Evolutionary conservation across 345 rosid genomes (phyloP).

Genomic region (Ceriops tagal): DNA sequence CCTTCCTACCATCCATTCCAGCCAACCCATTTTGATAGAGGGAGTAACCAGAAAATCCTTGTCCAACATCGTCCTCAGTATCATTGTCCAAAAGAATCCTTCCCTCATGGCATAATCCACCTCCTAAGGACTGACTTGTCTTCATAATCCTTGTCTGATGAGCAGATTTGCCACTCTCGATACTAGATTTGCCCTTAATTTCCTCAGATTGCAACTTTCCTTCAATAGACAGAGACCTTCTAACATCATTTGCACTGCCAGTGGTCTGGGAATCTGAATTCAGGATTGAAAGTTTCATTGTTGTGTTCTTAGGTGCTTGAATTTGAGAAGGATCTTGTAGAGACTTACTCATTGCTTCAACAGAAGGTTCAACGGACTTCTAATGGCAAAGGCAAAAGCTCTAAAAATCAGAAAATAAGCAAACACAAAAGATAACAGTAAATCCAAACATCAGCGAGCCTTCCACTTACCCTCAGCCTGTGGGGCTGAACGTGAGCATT

Average conservation of each 20-base stretch:
- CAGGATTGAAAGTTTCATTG: conserved; percentile 29
- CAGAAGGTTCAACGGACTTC: conserved; percentile 37
- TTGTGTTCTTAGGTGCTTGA: conserved; percentile 27
- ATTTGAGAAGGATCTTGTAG: conserved; percentile 38
- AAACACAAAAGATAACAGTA: conserved; percentile 5
- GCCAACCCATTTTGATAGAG: conserved; percentile 34
- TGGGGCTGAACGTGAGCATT: conserved; percentile 43
- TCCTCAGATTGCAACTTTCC: conserved; percentile 58
- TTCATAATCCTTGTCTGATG: conserved; percentile 36
- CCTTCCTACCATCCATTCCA: conserved; percentile 30
- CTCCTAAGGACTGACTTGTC: conserved; percentile 74
- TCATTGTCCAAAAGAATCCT: conserved; percentile 32
- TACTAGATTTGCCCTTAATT: conserved; percentile 27
- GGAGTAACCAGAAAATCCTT: conserved; percentile 48
- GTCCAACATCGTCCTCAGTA: conserved; percentile 46
- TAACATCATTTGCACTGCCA: conserved; percentile 23
- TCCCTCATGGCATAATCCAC: conserved; percentile 48
- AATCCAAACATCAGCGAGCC: conserved; percentile 17
- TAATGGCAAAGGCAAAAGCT: conserved; percentile 19
- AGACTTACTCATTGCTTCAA: conserved; percentile 40
- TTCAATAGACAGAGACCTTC: conserved; percentile 28
- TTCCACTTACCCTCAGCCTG: conserved; percentile 58
- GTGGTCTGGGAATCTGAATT: conserved; percentile 29
- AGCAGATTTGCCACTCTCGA: conserved; percentile 21
- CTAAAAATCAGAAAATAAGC: conserved; percentile 11